Percentiles rank a stretch among this genome's conserved stretches.
These are phyloP conservation scores for Colletotrichum orchidophilum DNA, from an alignment of 2,329 filamentous ascomycete genomes.

Conservation along the genomic window DNA sequence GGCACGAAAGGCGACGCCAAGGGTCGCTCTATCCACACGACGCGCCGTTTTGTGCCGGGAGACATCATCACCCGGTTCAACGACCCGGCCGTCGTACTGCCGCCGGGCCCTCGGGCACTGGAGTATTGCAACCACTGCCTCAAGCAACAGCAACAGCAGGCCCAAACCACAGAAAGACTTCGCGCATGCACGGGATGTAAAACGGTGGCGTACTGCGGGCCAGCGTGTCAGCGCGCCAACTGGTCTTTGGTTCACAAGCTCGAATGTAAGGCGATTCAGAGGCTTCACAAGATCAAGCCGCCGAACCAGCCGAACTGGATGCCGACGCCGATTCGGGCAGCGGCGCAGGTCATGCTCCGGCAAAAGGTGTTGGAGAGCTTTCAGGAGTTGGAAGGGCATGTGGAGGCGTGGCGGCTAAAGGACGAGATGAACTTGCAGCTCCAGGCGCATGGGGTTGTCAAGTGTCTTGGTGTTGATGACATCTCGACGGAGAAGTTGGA, in stretches of 20 bases:
- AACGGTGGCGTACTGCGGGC: constrained; percentile 63
- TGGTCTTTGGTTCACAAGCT: constrained; percentile 62
- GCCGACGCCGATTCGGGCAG: constrained; percentile 64
- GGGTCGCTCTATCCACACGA: constrained; percentile 57
- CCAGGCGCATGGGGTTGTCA: constrained; percentile 49
- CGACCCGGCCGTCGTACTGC: constrained; percentile 55
- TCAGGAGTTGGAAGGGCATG: constrained; percentile 57
- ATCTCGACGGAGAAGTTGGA: constrained; percentile 53
- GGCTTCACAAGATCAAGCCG: constrained; percentile 46
- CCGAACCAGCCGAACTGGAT: constrained; percentile 45
- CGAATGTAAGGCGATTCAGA: constrained; percentile 60
- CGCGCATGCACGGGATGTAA: constrained; percentile 61
- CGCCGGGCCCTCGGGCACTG: constrained; percentile 52
- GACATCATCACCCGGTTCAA: constrained; percentile 55
- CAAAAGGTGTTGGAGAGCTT: constrained; percentile 45
- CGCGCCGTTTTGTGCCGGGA: constrained; percentile 54
- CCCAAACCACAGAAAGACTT: constrained; percentile 35
- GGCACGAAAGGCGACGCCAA: constrained; percentile 38
- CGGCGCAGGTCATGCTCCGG: constrained; percentile 60
- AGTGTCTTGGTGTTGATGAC: constrained; percentile 39
- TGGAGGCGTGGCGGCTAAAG: constrained; percentile 46
- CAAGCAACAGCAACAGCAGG: neutral
- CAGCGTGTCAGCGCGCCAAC: constrained; percentile 62
- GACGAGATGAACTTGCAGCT: constrained; percentile 59
- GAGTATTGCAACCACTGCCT: constrained; percentile 62